Base-by-base conservation (phyloP, 1,284 basidiomycete genomes). In the Irpex lacteus region DNA sequence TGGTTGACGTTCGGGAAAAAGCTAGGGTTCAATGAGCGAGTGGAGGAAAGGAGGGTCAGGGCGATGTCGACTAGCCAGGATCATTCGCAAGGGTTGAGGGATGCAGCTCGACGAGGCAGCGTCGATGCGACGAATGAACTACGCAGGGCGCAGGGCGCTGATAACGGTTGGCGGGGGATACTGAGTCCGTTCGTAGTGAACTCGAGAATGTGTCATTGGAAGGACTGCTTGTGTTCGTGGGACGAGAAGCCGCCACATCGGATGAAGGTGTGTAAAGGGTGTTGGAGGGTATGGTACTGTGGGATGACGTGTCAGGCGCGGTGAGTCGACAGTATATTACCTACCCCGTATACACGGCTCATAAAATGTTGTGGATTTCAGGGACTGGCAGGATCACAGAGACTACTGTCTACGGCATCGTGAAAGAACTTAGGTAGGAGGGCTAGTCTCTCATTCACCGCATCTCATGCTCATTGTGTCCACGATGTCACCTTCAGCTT, bases 241-340 rank as follows among this genome's bases (percentile, higher is more conserved):
- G 54, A 56, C n/a, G 54, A 32, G 13, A 56, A 56, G 32, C 54
- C 54, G 34, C 54, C 54, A 9, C 54, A 56, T 34, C 19, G 34
- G 13, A 56, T 56, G 54, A 32, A 26, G 32, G 32, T 56, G 54
- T 56, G 54, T 34, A 56, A 56, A 21, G 54, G 54, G 26, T 56
- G 54, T 56, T 56, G 54, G 54, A 13, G 54, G 54, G 54, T 18
- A 26, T 56, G 54, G 54, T 56, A 56, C 34, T 56, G 54, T 56
- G 54, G 54, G 18, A 15, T 26, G 13, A 36, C 7, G 7, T 56
- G 54, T 36, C 54, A 56, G 54, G n/a, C 54, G 6, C 34, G 11
- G 54, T 56, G 34, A 13, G 54, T 26, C 26, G 26, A 26, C 26
- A 26, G 26, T 4, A 3, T 26, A 26, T 26, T 26, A 26, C 26